Base-by-base conservation (phyloP, 257 asterid genomes). In the Penstemon barbatus region DNA sequence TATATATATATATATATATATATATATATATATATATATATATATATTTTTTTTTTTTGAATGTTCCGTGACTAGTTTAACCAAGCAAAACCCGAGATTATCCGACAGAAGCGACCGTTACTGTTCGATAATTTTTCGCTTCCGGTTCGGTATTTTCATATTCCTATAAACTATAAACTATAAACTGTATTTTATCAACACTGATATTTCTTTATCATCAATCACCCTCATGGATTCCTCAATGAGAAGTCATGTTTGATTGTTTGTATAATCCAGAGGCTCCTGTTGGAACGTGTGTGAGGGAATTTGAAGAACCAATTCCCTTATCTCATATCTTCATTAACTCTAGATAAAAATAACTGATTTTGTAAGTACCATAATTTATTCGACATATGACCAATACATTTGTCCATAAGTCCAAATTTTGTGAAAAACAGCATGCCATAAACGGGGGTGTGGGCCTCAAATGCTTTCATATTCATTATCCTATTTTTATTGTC, bases 401-500 rank as follows among this genome's bases (percentile, higher is more conserved):
- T 4, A 46, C 7, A 49, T 49, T 49, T 8, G 33, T 66, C 0
- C 7, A 57, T 48, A 43, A 56, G 75, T 70, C 65, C 54, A 68
- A 48, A 37, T 48, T 60, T 4, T 77, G 69, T 61, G 72, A 73
- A 53, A 67, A 57, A 61, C 57, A 49, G 65, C 68, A 71, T 73
- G 74, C 78, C 79, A 78, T 66, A 76, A 80, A 78, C 78, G 69
- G 73, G 80, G 7, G 38, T 73, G 73, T 78, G 78, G 81, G 76
- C 70, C 57, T 57, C 74, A 59, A 66, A 67, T 39, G 61, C 81
- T 78, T 78, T 39, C 76, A 76, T 74, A 7, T 62, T 54, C 45
- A 54, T 80, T 53, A 75, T 49, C 53, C 5, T 52, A 45, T 67
- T 75, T 64, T 57, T 71, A 56, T 76, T 75, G 86, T 82, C 90